phyloP scores from a whole-genome alignment of 805 yeast species.

The Metschnikowia lochheadii region DNA sequence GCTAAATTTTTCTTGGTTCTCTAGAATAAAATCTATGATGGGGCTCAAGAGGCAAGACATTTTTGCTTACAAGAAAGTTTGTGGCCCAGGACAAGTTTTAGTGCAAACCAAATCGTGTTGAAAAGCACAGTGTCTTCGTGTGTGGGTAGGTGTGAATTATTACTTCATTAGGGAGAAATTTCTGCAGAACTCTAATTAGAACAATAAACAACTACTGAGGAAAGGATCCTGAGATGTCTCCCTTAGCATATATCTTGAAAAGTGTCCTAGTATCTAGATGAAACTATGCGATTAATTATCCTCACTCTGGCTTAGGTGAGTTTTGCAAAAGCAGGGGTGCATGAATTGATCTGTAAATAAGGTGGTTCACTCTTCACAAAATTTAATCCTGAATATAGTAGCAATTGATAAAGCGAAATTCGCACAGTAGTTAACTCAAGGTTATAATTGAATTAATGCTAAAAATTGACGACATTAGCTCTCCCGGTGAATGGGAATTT shows the following conservation, averaged over 20 bases:
- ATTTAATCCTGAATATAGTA: neutral
- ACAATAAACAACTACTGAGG: neutral
- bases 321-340: neutral
- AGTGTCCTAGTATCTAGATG: neutral
- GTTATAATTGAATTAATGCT: neutral
- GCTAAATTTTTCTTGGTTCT: neutral
- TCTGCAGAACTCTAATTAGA: neutral
- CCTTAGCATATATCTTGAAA: neutral
- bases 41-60: neutral
- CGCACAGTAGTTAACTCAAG: neutral
- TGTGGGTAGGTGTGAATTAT: neutral
- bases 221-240: neutral
- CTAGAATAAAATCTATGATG: neutral
- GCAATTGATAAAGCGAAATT: neutral
- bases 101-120: neutral
- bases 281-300: neutral
- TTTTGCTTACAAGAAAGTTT: neutral
- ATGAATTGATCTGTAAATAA: neutral
- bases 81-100: slow-evolving; percentile 4
- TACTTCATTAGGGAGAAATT: neutral
- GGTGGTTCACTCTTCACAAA: neutral
- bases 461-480: neutral
- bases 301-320: neutral
- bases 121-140: neutral
- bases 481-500: slow-evolving; percentile 38